Evolutionary conservation across 2,329 filamentous ascomycete species (phyloP).

Genomic region (Colletotrichum sp.): DNA sequence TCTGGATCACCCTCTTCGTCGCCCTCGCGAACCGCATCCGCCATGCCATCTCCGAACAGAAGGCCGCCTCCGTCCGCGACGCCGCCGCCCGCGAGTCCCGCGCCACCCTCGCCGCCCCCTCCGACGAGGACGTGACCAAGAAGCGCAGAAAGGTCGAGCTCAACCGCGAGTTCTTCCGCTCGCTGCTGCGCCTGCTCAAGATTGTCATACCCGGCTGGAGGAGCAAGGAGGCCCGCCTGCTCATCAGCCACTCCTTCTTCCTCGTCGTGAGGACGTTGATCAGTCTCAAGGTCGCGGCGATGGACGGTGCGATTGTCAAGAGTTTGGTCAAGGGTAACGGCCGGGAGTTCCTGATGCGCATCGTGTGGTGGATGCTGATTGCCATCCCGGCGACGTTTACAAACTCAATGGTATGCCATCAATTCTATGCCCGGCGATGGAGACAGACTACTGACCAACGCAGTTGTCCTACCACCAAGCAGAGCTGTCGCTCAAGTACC

Average conservation of each 20-base stretch:
- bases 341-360: slow-evolving; percentile 83
- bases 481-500: slow-evolving; percentile 89
- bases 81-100: slow-evolving; percentile 57
- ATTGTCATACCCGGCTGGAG: slow-evolving; percentile 92
- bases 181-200: slow-evolving; percentile 75
- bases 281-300: slow-evolving; percentile 92
- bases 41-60: slow-evolving; percentile 91
- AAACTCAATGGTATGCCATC: slow-evolving; percentile 85
- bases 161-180: slow-evolving; percentile 82
- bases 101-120: slow-evolving; percentile 52
- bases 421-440: accelerated
- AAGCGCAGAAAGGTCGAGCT: slow-evolving; percentile 85
- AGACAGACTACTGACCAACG: not conserved
- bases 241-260: slow-evolving; percentile 93
- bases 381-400: slow-evolving; percentile 96
- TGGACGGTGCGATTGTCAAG: slow-evolving; percentile 93
- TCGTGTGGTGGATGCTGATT: slow-evolving; percentile 99
- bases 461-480: slow-evolving; percentile 97
- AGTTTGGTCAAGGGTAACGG: slow-evolving; percentile 90
- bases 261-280: slow-evolving; percentile 89
- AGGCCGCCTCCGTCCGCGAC: slow-evolving; percentile 77
- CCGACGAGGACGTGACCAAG: slow-evolving; percentile 36
- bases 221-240: slow-evolving; percentile 84
- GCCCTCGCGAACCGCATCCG: slow-evolving; percentile 87
- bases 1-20: slow-evolving; percentile 83